These are phyloP conservation scores for Pythium rishiriense DNA, from an alignment of 352 stramenopile species.

Conservation along the genomic window DNA sequence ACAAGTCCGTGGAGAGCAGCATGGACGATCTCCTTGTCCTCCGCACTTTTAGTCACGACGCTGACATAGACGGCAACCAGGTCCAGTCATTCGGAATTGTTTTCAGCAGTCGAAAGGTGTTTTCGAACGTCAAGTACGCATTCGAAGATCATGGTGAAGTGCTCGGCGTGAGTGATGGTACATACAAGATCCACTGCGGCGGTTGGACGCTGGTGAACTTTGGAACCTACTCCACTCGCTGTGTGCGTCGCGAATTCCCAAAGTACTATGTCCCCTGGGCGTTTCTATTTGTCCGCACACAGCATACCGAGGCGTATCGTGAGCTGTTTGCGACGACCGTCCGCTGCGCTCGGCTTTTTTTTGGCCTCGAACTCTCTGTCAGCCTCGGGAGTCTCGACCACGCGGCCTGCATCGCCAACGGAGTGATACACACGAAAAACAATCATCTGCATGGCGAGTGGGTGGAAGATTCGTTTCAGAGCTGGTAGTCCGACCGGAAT, in stretches of 20 bases:
- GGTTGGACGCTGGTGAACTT: constrained; percentile 15
- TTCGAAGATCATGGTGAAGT: constrained; percentile 22
- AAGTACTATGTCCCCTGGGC: constrained; percentile 24
- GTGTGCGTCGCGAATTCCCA: constrained; percentile 3
- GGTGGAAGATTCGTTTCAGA: too few species aligned
- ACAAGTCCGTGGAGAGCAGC: too few species aligned
- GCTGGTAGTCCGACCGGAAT: too few species aligned
- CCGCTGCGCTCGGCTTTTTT: constrained; percentile 7
- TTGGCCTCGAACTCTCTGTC: constrained; percentile 10
- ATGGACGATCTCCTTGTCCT: too few species aligned
- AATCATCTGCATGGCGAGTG: too few species aligned
- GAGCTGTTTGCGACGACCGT: constrained; percentile 9
- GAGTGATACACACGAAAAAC: too few species aligned
- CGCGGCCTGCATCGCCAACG: constrained; percentile 18
- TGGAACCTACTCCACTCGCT: constrained; percentile 9
- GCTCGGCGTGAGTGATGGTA: constrained; percentile 18
- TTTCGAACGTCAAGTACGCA: too few species aligned
- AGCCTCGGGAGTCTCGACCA: constrained; percentile 24
- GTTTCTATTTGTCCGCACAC: constrained; percentile 22
- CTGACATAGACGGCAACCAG: too few species aligned
- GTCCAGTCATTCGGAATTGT: constrained; percentile 14
- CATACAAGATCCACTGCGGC: constrained; percentile 22
- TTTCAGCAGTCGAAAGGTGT: too few species aligned
- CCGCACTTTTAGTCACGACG: too few species aligned
- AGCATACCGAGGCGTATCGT: constrained; percentile 17